phyloP scores from a whole-genome alignment of 306 rosid genomes.

The Notholithocarpus densiflorus region DNA sequence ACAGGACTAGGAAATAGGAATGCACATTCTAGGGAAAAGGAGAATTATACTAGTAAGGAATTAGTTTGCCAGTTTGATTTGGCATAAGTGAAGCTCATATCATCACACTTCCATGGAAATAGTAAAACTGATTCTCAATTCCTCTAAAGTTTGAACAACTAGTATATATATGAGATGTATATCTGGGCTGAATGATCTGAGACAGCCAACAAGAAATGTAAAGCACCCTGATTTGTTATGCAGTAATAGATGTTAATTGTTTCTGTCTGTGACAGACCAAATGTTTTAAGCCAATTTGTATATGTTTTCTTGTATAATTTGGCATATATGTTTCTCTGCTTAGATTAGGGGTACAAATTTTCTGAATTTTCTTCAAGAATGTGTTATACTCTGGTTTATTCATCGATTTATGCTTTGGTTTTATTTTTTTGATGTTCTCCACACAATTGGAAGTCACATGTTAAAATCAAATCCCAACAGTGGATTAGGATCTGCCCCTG shows the following conservation, averaged over 20 bases:
- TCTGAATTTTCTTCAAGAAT: not conserved
- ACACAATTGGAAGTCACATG: too few species aligned
- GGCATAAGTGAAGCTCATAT: not conserved
- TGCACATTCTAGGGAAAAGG: not conserved
- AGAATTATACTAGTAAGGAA: not conserved
- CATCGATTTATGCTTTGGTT: conserved; percentile 8
- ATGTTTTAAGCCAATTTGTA: not conserved
- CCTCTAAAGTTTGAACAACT: not conserved
- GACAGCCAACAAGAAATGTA: not conserved
- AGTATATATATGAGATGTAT: not conserved
- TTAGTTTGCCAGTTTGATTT: not conserved
- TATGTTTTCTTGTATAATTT: not conserved
- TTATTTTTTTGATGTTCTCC: conserved; percentile 8
- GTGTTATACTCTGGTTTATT: not conserved
- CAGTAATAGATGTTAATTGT: not conserved
- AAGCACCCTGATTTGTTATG: not conserved
- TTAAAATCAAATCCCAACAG: too few species aligned
- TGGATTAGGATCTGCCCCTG: not conserved
- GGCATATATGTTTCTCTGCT: not conserved
- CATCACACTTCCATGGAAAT: too few species aligned
- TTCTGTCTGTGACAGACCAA: not conserved
- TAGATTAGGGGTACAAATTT: not conserved
- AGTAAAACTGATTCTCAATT: not conserved
- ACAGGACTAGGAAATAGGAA: not conserved
- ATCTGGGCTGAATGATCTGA: not conserved